Evolutionary conservation across 2,329 filamentous ascomycete species (phyloP).

Genomic region (Alternaria sp.): DNA sequence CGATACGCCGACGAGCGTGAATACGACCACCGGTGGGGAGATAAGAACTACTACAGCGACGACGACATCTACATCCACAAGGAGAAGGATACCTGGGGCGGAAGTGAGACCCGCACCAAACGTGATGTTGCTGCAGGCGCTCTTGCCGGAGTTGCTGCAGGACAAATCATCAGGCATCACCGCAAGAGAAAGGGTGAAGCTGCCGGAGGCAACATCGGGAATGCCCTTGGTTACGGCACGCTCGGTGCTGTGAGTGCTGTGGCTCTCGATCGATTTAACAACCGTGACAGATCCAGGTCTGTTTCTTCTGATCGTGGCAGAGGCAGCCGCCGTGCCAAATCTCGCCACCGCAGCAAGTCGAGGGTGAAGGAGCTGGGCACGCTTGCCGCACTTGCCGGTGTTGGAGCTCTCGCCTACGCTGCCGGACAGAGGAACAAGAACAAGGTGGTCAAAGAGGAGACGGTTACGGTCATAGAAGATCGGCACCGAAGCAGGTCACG

Average conservation of each 20-base stretch:
- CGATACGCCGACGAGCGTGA: constrained; percentile 40
- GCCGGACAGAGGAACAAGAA: constrained; percentile 56
- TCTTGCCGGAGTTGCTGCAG: constrained; percentile 65
- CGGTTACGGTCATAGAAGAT: constrained; percentile 52
- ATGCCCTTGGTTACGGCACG: constrained; percentile 65
- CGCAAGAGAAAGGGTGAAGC: constrained; percentile 63
- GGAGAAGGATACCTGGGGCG: constrained; percentile 55
- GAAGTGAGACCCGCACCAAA: constrained; percentile 56
- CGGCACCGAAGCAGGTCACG: constrained; percentile 47
- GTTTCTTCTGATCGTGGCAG: constrained; percentile 45
- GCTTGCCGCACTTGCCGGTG: constrained; percentile 66
- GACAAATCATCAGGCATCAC: constrained; percentile 65
- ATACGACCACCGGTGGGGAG: constrained; percentile 46
- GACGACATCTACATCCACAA: constrained; percentile 67
- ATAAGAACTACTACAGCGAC: constrained; percentile 62
- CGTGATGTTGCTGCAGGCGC: constrained; percentile 69
- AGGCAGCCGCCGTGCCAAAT: constrained; percentile 29
- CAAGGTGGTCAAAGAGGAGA: constrained; percentile 49
- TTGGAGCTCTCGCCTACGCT: constrained; percentile 65
- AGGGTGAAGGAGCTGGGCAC: constrained; percentile 62
- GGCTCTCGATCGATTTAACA: constrained; percentile 59
- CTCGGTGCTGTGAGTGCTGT: constrained; percentile 68
- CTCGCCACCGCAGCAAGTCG: constrained; percentile 44
- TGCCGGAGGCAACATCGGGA: constrained; percentile 58
- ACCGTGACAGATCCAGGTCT: constrained; percentile 55